A percentile compares a stretch with the other conserved stretches of the same genome.
These are phyloP conservation scores for Ophiocytium majus DNA, from an alignment of 352 stramenopile species.

Conservation along the genomic window DNA sequence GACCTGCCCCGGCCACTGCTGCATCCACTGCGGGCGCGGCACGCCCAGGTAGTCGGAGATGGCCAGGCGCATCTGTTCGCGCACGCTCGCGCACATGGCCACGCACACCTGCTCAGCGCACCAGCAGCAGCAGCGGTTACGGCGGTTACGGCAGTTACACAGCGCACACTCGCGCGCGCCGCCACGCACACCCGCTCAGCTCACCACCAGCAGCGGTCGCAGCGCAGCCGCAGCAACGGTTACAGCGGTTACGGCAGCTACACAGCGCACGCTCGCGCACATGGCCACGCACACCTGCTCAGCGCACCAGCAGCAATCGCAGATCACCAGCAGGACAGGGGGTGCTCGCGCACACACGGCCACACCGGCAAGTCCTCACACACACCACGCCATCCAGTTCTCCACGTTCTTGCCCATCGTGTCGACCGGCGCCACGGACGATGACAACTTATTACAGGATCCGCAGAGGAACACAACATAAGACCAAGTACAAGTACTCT, in stretches of 20 bases:
- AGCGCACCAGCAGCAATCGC: too few species aligned
- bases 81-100: conserved; percentile 84
- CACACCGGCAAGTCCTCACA: too few species aligned
- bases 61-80: conserved; percentile 80
- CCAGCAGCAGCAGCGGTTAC: too few species aligned
- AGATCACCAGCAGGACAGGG: too few species aligned
- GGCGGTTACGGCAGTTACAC: too few species aligned
- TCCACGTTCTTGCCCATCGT: conserved; percentile 91
- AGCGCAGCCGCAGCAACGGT: too few species aligned
- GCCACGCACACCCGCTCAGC: conserved; percentile 64
- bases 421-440: conserved; percentile 73
- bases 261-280: conserved; percentile 78
- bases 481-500: too few species aligned
- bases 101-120: conserved; percentile 59
- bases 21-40: conserved; percentile 87
- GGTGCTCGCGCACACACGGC: too few species aligned
- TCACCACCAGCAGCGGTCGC: too few species aligned
- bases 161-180: conserved; percentile 85
- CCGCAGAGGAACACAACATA: too few species aligned
- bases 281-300: conserved; percentile 74
- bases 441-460: too few species aligned
- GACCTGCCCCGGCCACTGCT: conserved; percentile 79
- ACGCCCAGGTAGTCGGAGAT: conserved; percentile 85
- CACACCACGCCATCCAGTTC: conserved; percentile 89
- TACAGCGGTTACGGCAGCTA: too few species aligned